Evolutionary conservation across 192 early-diverging fungal species (phyloP).

Genomic region (Kappamyces sp.): DNA sequence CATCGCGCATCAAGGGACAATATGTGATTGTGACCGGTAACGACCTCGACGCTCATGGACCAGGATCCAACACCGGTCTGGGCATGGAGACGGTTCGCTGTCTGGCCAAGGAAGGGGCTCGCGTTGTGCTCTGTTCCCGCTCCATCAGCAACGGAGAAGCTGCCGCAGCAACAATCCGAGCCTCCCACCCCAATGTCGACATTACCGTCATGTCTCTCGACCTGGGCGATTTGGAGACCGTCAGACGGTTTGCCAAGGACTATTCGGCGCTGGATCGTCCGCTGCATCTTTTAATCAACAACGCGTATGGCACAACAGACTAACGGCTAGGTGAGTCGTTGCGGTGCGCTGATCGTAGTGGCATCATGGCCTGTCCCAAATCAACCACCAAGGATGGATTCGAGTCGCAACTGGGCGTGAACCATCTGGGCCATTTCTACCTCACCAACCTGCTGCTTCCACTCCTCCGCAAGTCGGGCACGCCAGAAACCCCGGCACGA

Average conservation of each 20-base stretch:
- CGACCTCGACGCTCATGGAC: too few species aligned
- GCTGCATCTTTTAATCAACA: constrained; percentile 29
- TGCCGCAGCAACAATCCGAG: constrained; percentile 20
- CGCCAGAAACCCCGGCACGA: constrained; percentile 24
- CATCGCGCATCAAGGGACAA: constrained; percentile 9
- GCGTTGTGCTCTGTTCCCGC: constrained; percentile 17
- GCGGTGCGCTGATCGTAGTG: constrained; percentile 20
- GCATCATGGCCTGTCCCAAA: constrained; percentile 43
- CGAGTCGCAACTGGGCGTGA: constrained; percentile 52
- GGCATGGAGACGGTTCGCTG: constrained; percentile 23
- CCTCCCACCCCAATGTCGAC: constrained; percentile 3
- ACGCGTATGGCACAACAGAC: constrained; percentile 5
- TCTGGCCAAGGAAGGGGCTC: constrained; percentile 16
- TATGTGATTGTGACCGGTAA: constrained; percentile 18
- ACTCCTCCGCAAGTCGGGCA: constrained; percentile 12
- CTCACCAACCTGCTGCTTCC: constrained; percentile 28
- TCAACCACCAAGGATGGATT: constrained; percentile 42
- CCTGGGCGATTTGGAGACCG: constrained; percentile 24
- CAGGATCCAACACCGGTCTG: constrained; percentile 14
- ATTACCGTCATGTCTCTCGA: constrained; percentile 27
- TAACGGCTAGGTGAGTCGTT: neutral
- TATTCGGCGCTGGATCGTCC: constrained; percentile 17
- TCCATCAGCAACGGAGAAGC: constrained; percentile 15
- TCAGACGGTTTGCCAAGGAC: constrained; percentile 30
- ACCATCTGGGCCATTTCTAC: constrained; percentile 48